These are phyloP conservation scores for Penicillium coprophilum DNA, from an alignment of 495 filamentous ascomycete species.

Conservation along the genomic window DNA sequence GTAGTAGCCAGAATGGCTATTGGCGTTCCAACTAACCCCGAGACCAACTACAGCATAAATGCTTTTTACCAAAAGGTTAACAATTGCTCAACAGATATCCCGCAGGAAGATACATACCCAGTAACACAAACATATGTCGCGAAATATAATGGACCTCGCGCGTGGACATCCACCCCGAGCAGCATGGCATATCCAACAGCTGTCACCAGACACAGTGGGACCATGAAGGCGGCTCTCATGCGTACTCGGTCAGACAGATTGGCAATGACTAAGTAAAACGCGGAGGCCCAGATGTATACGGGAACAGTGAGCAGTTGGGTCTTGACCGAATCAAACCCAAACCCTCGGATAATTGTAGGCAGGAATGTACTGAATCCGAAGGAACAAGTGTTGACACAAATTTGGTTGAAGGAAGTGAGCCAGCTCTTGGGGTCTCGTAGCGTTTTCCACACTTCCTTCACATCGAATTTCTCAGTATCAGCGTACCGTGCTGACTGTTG, in stretches of 20 bases:
- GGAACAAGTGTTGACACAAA: slow-evolving; percentile 19
- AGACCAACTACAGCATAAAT: slow-evolving; percentile 15
- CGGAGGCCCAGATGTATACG: slow-evolving; percentile 21
- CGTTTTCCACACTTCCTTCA: slow-evolving; percentile 19
- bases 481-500: slow-evolving; percentile 13
- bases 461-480: slow-evolving; percentile 13
- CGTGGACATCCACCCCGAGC: slow-evolving; percentile 16
- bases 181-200: slow-evolving; percentile 22
- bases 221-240: slow-evolving; percentile 19
- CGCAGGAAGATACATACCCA: slow-evolving; percentile 11
- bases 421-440: slow-evolving; percentile 16
- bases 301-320: slow-evolving; percentile 23
- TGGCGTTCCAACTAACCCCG: slow-evolving; percentile 19
- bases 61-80: background rate
- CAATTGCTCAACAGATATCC: background rate
- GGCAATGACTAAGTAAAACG: slow-evolving; percentile 16
- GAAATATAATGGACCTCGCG: slow-evolving; percentile 17
- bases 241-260: slow-evolving; percentile 18
- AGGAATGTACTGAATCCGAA: slow-evolving; percentile 23
- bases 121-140: slow-evolving; percentile 22
- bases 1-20: slow-evolving; percentile 20
- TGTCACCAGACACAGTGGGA: slow-evolving; percentile 15
- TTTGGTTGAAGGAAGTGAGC: slow-evolving; percentile 22
- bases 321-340: slow-evolving; percentile 16
- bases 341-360: slow-evolving; percentile 17